Evolutionary conservation across 1,284 basidiomycete species (phyloP), one percentile per base, ranked within the genome.

Genomic region (Ustilago cynodontis): DNA sequence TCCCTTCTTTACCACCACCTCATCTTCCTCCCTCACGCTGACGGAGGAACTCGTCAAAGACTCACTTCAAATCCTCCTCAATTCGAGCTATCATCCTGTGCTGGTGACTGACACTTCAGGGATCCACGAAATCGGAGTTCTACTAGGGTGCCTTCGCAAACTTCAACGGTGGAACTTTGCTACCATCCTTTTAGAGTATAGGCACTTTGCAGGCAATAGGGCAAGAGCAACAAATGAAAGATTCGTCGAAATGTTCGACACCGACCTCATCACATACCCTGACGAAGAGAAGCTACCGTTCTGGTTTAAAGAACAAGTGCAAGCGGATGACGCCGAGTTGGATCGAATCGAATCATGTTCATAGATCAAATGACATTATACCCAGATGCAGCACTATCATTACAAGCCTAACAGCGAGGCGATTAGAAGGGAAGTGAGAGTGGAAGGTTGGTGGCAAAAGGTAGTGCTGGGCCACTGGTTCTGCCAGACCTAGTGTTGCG

Each of bases 211-310:
- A 2, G 84, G 82, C 0, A 76, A 76, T 18, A 58, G 78, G 3
- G 67, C 83, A 2, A 69, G 83, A 20, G 76, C 79, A 11, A 72
- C 80, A 1, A 82, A 84, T 53, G 84, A 85, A 57, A 51, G 83
- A 11, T 85, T 85, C 62, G 77, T 85, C 50, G 84, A 85, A 55
- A 83, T 82, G 80, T 85, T 84, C 58, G 84, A 85, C 59, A 79
- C 81, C 0, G 84, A 85, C 51, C 64, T 84, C 10, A 72, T 84
- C 31, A 73, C 80, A 3, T 70, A 74, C 33, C 83, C 83, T 1
- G 77, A 79, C 1, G 11, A 50, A 2, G 73, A 78, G 2, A 47
- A 24, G 13, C 29, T 83, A 39, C 82, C 83, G 14, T 62, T 57
- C 14, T 85, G 81, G 81, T 82, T 82, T 49, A 55, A 49, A 11